Evolutionary conservation across 2,329 filamentous ascomycete species (phyloP).

Genomic region (Nemania diffusa): DNA sequence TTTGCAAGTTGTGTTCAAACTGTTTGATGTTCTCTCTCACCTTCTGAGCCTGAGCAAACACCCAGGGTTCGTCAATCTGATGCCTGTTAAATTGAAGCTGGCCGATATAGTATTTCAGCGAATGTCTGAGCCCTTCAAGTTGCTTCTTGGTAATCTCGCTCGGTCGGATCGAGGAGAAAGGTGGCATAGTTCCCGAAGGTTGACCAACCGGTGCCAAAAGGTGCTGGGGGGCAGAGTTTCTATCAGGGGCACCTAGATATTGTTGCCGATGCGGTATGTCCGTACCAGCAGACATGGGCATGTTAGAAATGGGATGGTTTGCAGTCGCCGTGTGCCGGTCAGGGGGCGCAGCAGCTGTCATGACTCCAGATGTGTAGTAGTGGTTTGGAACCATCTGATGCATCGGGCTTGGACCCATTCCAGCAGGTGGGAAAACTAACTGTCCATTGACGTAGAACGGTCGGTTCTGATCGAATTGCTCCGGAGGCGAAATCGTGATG

Average conservation of each 20-base stretch:
- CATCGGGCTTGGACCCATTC: constrained; percentile 34
- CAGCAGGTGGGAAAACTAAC: constrained; percentile 53
- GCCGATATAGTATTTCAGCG: constrained; percentile 66
- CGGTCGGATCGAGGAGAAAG: constrained; percentile 67
- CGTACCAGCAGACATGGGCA: constrained; percentile 3
- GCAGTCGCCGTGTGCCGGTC: constrained; percentile 33
- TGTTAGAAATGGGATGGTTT: constrained; percentile 16
- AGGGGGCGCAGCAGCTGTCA: constrained; percentile 36
- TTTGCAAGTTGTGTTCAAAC: constrained; percentile 63
- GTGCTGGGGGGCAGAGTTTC: constrained; percentile 7
- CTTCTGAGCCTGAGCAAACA: constrained; percentile 47
- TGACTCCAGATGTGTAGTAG: constrained; percentile 38
- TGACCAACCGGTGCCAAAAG: constrained; percentile 21
- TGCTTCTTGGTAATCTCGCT: constrained; percentile 71
- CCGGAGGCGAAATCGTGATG: constrained; percentile 54
- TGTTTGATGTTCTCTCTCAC: constrained; percentile 59
- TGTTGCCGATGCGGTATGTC: constrained; percentile 27
- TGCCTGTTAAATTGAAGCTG: constrained; percentile 71
- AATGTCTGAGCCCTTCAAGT: constrained; percentile 61
- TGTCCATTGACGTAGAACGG: constrained; percentile 60
- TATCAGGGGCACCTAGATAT: constrained; percentile 17
- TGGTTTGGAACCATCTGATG: constrained; percentile 39
- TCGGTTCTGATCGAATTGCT: constrained; percentile 58
- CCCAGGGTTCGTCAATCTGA: constrained; percentile 62
- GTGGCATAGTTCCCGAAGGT: constrained; percentile 49